These are phyloP conservation scores for Aphanomyces invadans DNA, from an alignment of 352 stramenopile genomes.

Conservation along the genomic window DNA sequence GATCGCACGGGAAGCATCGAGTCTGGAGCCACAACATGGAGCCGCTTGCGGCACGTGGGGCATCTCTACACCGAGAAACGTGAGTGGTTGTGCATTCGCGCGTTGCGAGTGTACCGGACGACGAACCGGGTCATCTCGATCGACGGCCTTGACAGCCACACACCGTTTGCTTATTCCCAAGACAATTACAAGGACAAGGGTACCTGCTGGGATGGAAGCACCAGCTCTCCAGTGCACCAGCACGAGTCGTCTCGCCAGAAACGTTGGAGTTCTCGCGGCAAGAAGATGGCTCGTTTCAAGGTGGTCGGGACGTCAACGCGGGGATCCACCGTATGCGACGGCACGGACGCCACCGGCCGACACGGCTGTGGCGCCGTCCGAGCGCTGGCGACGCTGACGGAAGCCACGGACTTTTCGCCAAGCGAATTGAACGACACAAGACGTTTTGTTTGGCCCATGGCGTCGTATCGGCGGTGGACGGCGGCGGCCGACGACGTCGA, in stretches of 20 bases:
- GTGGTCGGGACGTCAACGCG: background rate
- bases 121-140: no score
- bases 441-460: conserved; percentile 4
- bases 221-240: conserved; percentile 8
- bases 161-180: background rate
- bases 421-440: conserved; percentile 14
- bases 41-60: background rate
- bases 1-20: background rate
- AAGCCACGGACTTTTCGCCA: conserved; percentile 19
- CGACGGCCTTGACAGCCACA: no score
- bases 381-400: background rate
- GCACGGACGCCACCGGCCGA: background rate
- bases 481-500: background rate
- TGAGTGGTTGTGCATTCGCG: no score
- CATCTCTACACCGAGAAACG: conserved; percentile 3
- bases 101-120: no score
- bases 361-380: background rate
- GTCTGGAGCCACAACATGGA: background rate
- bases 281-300: background rate
- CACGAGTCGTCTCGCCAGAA: conserved; percentile 7
- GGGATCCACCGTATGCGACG: background rate
- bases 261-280: background rate
- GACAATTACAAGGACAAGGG: background rate
- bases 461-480: background rate
- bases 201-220: no score